Base-by-base conservation (phyloP, 78 protist species). In the Speleostelium caveatum region DNA sequence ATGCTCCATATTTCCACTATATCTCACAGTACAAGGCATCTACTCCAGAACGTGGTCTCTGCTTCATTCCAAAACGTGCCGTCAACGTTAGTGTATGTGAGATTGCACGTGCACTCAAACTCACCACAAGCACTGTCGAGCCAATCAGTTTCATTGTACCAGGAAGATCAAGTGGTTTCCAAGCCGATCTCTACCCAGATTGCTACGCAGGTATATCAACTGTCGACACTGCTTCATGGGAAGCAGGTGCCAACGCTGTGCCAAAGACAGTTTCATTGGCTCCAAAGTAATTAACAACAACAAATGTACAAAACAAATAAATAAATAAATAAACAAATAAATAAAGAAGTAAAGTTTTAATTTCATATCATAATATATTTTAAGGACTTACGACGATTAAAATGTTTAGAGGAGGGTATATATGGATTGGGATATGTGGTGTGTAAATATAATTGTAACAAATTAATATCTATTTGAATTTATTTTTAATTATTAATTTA, bases 101-200 rank as follows among this genome's bases (percentile, higher is more conserved):
- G 80, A 88, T 98, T 51, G 86, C 89, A 1, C 88, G 99, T 65
- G 65, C 94, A 86, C 92, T 90, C 94, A 96, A 97, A 86, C 87
- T 97, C 24, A 53, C 72, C 62, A 41, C 95, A 51, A 63, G 21
- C 86, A 10, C 72, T 32, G 80, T 96, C 75, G 98, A 97, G 77
- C 98, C 98, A 61, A 94, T 98, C 86, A 49, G 93, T 22, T 94
- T 97, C 86, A 39, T 65, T 24, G 97, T 96, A 26, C 99, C 98
- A 51, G 95, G 99, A 71, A 97, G 96, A 86, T 77, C 95, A 32
- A 97, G 95, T 53, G 51, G 60, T 71, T 98, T 98, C 95, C 98
- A 97, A 86, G 97, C 92, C 26, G 99, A 98, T 79, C 7, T 98
- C 87, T 98, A 60, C 93, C 99, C 99, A 68, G 96, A 86, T 39